These are phyloP conservation scores for Cryphonectria carpinicola DNA, from an alignment of 2,329 filamentous ascomycete genomes.

Conservation along the genomic window DNA sequence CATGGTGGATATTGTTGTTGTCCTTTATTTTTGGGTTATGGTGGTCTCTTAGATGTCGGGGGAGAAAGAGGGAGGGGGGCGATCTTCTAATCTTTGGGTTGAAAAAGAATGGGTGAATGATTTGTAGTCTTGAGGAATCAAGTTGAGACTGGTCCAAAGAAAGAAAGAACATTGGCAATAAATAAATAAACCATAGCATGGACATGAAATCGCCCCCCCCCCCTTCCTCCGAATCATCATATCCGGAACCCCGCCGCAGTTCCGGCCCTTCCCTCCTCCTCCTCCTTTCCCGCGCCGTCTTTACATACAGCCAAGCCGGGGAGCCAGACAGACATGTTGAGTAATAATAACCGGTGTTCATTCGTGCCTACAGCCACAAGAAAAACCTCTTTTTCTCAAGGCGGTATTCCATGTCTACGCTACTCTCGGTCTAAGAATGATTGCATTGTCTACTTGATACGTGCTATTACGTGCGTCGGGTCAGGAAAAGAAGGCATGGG, in stretches of 20 bases:
- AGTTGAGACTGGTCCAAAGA: background rate
- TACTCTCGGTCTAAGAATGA: background rate
- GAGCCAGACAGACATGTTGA: no score
- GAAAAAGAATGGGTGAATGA: background rate
- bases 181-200: background rate
- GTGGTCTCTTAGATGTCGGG: background rate
- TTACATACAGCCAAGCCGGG: background rate
- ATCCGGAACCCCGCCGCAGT: conserved; percentile 6
- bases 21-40: background rate
- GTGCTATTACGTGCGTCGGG: background rate
- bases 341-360: no score
- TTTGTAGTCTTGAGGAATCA: background rate
- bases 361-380: no score
- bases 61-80: background rate
- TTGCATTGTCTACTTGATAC: background rate
- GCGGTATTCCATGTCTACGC: no score
- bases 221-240: background rate
- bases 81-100: background rate
- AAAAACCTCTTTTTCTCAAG: no score
- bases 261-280: background rate
- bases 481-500: background rate
- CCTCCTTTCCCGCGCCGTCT: background rate
- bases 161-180: background rate
- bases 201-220: background rate
- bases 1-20: background rate